Evolutionary conservation across 2,329 filamentous ascomycete species (phyloP).

Genomic region (Ilyonectria robusta): DNA sequence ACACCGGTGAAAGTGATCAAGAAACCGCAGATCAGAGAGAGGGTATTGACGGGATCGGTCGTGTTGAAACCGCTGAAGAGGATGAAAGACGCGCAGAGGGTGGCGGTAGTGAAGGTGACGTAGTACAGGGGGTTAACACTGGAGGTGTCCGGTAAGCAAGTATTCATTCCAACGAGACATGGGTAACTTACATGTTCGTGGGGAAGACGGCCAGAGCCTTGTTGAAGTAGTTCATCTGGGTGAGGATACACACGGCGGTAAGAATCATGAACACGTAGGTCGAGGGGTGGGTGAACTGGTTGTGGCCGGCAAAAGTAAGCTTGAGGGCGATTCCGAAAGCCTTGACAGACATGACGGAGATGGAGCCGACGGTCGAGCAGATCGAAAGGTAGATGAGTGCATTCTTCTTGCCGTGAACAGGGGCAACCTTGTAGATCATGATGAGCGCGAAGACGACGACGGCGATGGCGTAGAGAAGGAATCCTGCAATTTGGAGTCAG

Average conservation of each 20-base stretch:
- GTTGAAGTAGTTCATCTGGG: slow-evolving; percentile 99
- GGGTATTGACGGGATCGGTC: slow-evolving; percentile 89
- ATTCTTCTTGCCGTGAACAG: slow-evolving; percentile 92
- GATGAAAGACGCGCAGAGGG: slow-evolving; percentile 94
- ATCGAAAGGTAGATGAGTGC: slow-evolving; percentile 97
- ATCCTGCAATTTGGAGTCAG: slow-evolving; percentile 70
- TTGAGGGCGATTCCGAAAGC: slow-evolving; percentile 98
- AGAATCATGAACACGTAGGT: slow-evolving; percentile 99
- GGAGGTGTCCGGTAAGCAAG: slow-evolving; percentile 23
- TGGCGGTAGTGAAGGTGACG: slow-evolving; percentile 96
- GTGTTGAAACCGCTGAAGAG: slow-evolving; percentile 98
- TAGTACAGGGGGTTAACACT: slow-evolving; percentile 98
- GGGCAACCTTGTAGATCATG: slow-evolving; percentile 97
- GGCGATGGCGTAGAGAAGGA: slow-evolving; percentile 85
- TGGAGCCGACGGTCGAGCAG: slow-evolving; percentile 95
- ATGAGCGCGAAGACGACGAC: slow-evolving; percentile 88
- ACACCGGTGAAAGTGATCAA: slow-evolving; percentile 95
- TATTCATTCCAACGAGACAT: too few species aligned
- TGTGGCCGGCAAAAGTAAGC: slow-evolving; percentile 91
- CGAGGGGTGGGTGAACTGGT: slow-evolving; percentile 94
- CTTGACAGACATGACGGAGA: slow-evolving; percentile 99
- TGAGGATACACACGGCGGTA: slow-evolving; percentile 92
- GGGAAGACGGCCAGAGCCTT: slow-evolving; percentile 97
- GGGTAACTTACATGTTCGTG: slow-evolving; percentile 86
- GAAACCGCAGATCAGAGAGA: slow-evolving; percentile 93